Evolutionary conservation across 2,329 filamentous ascomycete species (phyloP), one percentile per base, ranked within the genome.

Genomic region (Trichothecium roseum): DNA sequence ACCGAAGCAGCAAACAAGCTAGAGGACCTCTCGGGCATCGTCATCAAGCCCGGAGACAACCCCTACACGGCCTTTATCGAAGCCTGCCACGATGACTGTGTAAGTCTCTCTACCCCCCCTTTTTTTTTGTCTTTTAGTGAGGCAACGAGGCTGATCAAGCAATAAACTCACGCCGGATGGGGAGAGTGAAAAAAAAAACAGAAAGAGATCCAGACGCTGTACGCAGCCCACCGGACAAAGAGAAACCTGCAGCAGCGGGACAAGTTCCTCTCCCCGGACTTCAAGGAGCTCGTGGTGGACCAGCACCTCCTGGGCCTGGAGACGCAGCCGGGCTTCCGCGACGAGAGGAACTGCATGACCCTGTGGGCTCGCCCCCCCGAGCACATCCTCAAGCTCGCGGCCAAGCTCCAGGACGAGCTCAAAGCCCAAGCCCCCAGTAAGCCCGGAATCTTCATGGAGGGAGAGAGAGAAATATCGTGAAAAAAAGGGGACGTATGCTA

Each of bases 361-460:
- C 79, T 95, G 51, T 95, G 87, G 86, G 85, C 84, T 4, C 70
- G 88, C 6, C 89, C 89, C 13, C 83, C 88, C 1, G 60, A 74
- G 31, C 75, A 81, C 45, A 66, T 95, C 14, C 66, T 81, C 31
- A 60, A 69, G 15, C 60, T 96, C 39, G 75, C 89, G 3, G 58
- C 63, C 3, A 69, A 71, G 38, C 60, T 95, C 20, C 89, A 95
- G 56, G 56, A 68, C 34, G 69, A 74, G 48, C 62, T 93, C 32
- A 64, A 67, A 38, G 59, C 66, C 15, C 69, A 74, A 15, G 79
- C 80, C 12, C 83, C 85, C 26, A 72, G 86, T 91, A 63, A 54
- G 79, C n/a, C n/a, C n/a, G n/a, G n/a, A n/a, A n/a, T n/a, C n/a
- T n/a, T n/a, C n/a, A n/a, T n/a, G n/a, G n/a, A n/a, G n/a, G n/a